These are phyloP conservation scores for Puccinia novopanici DNA, from an alignment of 1,284 basidiomycete genomes.

Conservation along the genomic window DNA sequence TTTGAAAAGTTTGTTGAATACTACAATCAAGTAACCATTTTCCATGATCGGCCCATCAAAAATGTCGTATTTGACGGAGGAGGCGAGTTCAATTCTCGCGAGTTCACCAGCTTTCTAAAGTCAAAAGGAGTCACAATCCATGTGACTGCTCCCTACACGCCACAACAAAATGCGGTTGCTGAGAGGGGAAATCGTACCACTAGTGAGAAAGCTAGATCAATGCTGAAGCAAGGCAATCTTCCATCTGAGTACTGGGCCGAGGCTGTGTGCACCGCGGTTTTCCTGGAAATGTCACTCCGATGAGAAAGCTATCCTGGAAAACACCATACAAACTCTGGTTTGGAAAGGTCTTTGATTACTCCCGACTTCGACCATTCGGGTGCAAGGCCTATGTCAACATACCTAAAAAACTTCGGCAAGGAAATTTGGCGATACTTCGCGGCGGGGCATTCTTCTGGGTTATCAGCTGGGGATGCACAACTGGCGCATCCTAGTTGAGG, in stretches of 20 bases:
- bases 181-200: slow-evolving; percentile 25
- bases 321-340: slow-evolving; percentile 20
- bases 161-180: slow-evolving; percentile 19
- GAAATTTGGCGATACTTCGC: slow-evolving; percentile 5
- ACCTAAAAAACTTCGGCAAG: neutral
- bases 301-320: neutral
- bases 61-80: slow-evolving; percentile 11
- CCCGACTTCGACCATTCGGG: neutral
- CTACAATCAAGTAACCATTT: neutral
- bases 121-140: neutral
- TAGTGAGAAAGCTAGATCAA: neutral
- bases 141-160: slow-evolving; percentile 9
- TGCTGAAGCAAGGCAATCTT: neutral
- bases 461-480: too few relatives aligned
- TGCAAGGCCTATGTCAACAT: slow-evolving; percentile 15
- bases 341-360: too few relatives aligned
- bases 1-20: neutral
- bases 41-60: neutral
- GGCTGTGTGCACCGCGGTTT: slow-evolving; percentile 27
- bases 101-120: neutral
- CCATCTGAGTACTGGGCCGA: too few relatives aligned
- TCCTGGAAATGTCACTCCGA: slow-evolving; percentile 13
- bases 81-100: slow-evolving; percentile 7
- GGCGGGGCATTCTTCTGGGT: neutral
- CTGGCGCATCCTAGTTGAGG: too few relatives aligned